A percentile compares a stretch with the other conserved stretches of the same genome.
Conservation (phyloP, 2,329 filamentous ascomycete species). For the Hypoxylon rubiginosum region DNA sequence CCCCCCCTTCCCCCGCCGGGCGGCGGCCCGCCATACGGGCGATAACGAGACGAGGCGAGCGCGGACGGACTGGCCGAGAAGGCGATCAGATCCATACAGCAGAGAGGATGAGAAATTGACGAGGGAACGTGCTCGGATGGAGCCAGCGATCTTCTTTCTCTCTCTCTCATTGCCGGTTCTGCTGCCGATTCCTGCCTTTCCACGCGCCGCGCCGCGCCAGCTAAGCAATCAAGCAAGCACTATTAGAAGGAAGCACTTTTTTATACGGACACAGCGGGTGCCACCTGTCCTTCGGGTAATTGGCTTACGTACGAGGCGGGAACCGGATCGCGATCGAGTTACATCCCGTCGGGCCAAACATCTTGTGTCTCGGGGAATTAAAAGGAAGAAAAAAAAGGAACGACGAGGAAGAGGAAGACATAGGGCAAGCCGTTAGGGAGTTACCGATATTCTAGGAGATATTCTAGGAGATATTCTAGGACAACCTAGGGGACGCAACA, state of each 20-base stretch:
- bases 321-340: constrained; percentile 37
- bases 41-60: background rate
- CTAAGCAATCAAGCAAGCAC: constrained; percentile 10
- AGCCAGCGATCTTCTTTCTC: constrained; percentile 24
- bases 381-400: background rate
- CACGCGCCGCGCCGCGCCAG: constrained; percentile 12
- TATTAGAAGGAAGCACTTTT: background rate
- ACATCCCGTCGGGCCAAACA: constrained; percentile 37
- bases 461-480: too few relatives aligned
- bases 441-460: constrained; percentile 13
- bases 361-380: constrained; percentile 18
- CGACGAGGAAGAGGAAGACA: background rate
- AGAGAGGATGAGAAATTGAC: background rate
- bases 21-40: constrained; percentile 11
- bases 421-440: constrained; percentile 6
- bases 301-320: constrained; percentile 33
- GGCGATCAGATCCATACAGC: constrained; percentile 6
- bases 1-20: too few relatives aligned
- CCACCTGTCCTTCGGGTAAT: constrained; percentile 32
- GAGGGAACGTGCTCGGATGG: constrained; percentile 5
- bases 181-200: background rate
- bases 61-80: background rate
- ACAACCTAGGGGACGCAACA: too few relatives aligned
- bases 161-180: background rate
- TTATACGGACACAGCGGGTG: constrained; percentile 12